A percentile compares a stretch with the other conserved stretches of the same genome.
Evolutionary conservation across 305 asterid species (phyloP).

Genomic region (Fraxinus baroniana): DNA sequence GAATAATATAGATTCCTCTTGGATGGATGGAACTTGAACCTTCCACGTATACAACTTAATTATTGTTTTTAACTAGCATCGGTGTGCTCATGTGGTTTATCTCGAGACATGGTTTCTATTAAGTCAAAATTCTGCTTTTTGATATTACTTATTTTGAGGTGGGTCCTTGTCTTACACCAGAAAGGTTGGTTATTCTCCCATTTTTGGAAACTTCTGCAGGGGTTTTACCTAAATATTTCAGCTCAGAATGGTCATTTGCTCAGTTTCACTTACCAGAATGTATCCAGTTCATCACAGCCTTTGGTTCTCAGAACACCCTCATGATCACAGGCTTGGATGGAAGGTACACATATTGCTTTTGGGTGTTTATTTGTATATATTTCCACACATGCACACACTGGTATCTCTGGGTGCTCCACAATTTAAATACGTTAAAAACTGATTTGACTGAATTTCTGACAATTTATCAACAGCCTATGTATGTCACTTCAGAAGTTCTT

Average conservation of each 20-base stretch:
- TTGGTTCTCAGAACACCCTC: constrained; percentile 70
- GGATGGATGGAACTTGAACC: neutral
- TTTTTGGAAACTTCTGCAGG: constrained; percentile 48
- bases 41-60: neutral
- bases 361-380: neutral
- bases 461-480: neutral
- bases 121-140: neutral
- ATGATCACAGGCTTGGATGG: constrained; percentile 74
- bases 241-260: constrained; percentile 99
- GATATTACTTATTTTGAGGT: constrained; percentile 6
- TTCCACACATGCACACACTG: neutral
- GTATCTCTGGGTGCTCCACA: neutral
- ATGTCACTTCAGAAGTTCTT: constrained; percentile 3
- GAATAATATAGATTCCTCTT: neutral
- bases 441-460: neutral
- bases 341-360: constrained; percentile 43
- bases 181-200: constrained; percentile 15
- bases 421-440: neutral
- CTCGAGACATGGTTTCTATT: neutral
- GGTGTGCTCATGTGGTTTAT: neutral
- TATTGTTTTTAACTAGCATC: neutral
- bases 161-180: constrained; percentile 1
- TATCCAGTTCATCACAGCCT: constrained; percentile 73
- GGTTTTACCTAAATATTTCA: constrained; percentile 80
- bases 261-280: constrained; percentile 81